phyloP scores from a whole-genome alignment of 129 eudicot genomes.

The Saussurea involucrata region DNA sequence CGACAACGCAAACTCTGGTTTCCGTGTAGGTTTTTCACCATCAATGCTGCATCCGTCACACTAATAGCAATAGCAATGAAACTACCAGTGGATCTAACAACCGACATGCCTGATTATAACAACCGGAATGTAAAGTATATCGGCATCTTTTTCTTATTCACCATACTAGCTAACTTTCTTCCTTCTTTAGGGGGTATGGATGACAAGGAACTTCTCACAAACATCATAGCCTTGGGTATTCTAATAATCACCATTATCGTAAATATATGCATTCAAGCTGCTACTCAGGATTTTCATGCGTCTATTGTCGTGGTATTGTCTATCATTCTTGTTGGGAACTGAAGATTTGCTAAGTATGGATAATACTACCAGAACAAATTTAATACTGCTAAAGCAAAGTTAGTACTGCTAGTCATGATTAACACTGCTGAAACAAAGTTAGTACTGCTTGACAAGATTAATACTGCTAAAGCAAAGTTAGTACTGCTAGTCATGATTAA shows the following conservation, averaged over 20 bases:
- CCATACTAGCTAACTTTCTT: constrained; percentile 5
- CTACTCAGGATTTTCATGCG: too few relatives aligned
- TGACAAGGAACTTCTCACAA: constrained; percentile 2
- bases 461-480: too few relatives aligned
- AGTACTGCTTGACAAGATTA: too few relatives aligned
- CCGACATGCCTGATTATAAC: background rate
- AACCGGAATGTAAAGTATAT: background rate
- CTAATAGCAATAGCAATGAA: constrained; percentile 32
- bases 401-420: too few relatives aligned
- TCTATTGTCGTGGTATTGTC: too few relatives aligned
- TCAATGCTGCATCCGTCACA: constrained; percentile 38
- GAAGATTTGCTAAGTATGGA: too few relatives aligned
- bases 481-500: too few relatives aligned
- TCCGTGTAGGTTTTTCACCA: constrained; percentile 28
- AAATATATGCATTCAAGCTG: background rate
- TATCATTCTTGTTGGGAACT: too few relatives aligned
- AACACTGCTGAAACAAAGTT: too few relatives aligned
- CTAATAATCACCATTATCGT: background rate
- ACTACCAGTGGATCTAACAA: constrained; percentile 29
- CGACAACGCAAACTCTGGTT: constrained; percentile 28
- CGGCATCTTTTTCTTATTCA: background rate
- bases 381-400: too few relatives aligned
- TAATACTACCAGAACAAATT: too few relatives aligned
- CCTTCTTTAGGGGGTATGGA: constrained; percentile 16
- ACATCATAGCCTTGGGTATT: background rate